Base-by-base conservation (phyloP, 148 eudicot genomes). In the Arctostaphylos glauca region DNA sequence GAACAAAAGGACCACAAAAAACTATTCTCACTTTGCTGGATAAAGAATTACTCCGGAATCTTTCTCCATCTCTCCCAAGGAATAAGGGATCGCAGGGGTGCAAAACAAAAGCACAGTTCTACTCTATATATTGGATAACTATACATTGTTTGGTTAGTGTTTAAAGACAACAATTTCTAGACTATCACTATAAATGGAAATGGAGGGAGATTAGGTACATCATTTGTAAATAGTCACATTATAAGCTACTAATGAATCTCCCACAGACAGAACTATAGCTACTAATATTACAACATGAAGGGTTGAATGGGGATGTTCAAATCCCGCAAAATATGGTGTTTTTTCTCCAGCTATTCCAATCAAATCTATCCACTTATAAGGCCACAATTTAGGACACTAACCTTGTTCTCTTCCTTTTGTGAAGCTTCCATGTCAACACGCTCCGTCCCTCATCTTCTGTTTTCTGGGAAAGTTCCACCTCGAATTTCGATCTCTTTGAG, bases 381-480 rank as follows among this genome's bases (percentile, higher is more conserved):
- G 9, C 77, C 82, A 31, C 88, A 81, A 44, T 87, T 89, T 81
- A 86, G 3, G 50, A 76, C 13, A 60, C 67, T 83, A 86, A 85
- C 85, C 91, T 93, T 41, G 99, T 92, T 84, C 99, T 88, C 90
- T 89, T 96, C 83, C 87, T 89, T 83, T 92, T 96, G 81, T 94
- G 95, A 60, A 92, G 85, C 80, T 85, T 90, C 99, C 99, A 96
- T 38, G 90, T 88, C 58, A 92, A 74, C 8, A 83, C 78, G 9
- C 86, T 85, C 90, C 89, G 86, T 59, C 84, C 64, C 38, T 58
- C 70, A 48, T 84, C 92, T 10, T 90, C 90, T 6, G 82, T 82
- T 58, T 79, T 85, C 16, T 70, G 86, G 53, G 89, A 85, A 81
- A 78, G 84, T 78, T 50, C 83, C 50, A 81, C 84, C 74, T 91